phyloP scores from a whole-genome alignment of 2,329 filamentous ascomycete genomes.

The Ustulina deusta region DNA sequence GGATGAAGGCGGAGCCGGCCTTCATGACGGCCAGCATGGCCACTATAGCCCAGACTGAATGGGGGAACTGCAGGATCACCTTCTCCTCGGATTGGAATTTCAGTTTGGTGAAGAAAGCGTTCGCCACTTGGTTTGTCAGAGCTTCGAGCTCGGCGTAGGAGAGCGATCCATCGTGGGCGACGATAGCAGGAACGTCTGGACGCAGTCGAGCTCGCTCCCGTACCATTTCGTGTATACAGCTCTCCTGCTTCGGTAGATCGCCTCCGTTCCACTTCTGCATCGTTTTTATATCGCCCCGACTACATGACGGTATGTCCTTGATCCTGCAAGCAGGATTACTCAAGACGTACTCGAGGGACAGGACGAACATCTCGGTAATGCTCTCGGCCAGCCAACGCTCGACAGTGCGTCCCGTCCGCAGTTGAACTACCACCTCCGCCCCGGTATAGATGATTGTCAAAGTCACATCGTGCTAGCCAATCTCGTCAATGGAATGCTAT shows the following conservation, averaged over 20 bases:
- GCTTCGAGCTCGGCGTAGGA: constrained; percentile 7
- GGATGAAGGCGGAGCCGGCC: constrained; percentile 23
- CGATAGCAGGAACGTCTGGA: constrained; percentile 7
- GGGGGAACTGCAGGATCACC: constrained; percentile 19
- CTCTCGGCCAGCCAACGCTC: constrained; percentile 13
- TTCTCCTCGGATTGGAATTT: constrained; percentile 15
- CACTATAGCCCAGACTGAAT: constrained; percentile 20
- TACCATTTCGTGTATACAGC: constrained; percentile 22
- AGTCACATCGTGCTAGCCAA: constrained; percentile 7
- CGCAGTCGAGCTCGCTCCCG: constrained; percentile 4
- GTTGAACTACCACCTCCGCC: neutral
- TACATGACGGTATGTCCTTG: constrained; percentile 16
- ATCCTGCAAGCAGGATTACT: constrained; percentile 7
- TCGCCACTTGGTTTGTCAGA: constrained; percentile 6
- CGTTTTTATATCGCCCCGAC: constrained; percentile 4
- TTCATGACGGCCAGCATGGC: constrained; percentile 28
- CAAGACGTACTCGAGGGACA: constrained; percentile 15
- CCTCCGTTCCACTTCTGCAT: constrained; percentile 24
- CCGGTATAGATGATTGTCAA: constrained; percentile 8
- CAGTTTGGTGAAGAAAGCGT: constrained; percentile 12
- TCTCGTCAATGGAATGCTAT: neutral
- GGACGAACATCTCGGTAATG: constrained; percentile 11
- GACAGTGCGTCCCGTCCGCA: neutral
- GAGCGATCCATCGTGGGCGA: constrained; percentile 14
- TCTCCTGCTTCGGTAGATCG: constrained; percentile 14